These are phyloP conservation scores for Viola pubescens DNA, from an alignment of 441 rosid species.

Conservation along the genomic window DNA sequence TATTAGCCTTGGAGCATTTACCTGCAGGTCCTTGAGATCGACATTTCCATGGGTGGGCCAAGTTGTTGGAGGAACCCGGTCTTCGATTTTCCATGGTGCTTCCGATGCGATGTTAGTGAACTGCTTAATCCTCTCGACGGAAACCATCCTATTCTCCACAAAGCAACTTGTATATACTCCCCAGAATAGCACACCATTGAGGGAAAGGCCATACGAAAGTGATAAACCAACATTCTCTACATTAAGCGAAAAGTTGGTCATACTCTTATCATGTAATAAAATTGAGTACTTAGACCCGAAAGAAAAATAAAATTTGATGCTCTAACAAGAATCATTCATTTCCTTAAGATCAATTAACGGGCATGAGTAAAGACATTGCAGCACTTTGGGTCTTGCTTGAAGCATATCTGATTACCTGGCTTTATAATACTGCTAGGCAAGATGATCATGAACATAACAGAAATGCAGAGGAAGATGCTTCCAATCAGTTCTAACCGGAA, in stretches of 20 bases:
- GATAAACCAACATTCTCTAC: slow-evolving; percentile 84
- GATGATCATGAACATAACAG: slow-evolving; percentile 75
- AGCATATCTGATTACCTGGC: slow-evolving; percentile 49
- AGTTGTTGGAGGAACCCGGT: slow-evolving; percentile 53
- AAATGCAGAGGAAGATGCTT: slow-evolving; percentile 65
- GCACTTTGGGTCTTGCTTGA: too few relatives aligned
- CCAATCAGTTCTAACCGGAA: slow-evolving; percentile 88
- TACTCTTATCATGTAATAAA: neutral
- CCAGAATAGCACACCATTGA: slow-evolving; percentile 75
- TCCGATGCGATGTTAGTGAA: slow-evolving; percentile 72
- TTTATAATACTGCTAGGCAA: slow-evolving; percentile 69
- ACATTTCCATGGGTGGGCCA: slow-evolving; percentile 78
- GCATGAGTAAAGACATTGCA: too few relatives aligned
- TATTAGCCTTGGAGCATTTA: slow-evolving; percentile 13
- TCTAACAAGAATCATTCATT: too few relatives aligned
- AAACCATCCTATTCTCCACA: slow-evolving; percentile 86
- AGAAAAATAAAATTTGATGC: neutral
- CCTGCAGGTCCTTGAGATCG: slow-evolving; percentile 69
- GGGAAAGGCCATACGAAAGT: slow-evolving; percentile 84
- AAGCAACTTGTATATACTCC: slow-evolving; percentile 74
- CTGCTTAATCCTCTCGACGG: slow-evolving; percentile 87
- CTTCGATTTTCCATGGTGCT: slow-evolving; percentile 64
- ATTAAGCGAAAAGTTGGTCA: slow-evolving; percentile 13
- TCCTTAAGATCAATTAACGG: too few relatives aligned
- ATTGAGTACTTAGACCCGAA: neutral